Base-by-base conservation (phyloP, 2,329 filamentous ascomycete species). In the Cryphonectria naterciae region DNA sequence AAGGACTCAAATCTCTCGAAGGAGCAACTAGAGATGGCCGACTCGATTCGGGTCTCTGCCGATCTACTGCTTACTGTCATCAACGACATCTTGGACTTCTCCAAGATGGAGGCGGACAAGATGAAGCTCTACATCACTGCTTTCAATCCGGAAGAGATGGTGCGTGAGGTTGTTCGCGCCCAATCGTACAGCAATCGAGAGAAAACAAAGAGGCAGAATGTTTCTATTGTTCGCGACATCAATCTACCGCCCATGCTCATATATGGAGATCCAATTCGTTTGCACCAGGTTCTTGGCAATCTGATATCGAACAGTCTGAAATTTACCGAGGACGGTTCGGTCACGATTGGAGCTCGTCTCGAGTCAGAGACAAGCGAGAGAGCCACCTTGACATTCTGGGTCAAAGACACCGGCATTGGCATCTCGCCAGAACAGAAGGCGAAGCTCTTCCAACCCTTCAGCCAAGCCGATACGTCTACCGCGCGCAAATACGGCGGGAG, bases 11-110 rank as follows among this genome's bases (percentile, higher is more conserved):
- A 87, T 32, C 83, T 97, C 68, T 90, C 92, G 74, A 87, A 85
- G 71, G 93, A 97, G 73, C 93, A 97, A 79, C 86, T 90, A 43
- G 93, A 97, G 75, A 96, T 94, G 85, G 92, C 93, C 4, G 93
- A 97, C 77, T 95, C 93, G 22, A 96, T 97, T 68, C 89, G 93
- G 65, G 87, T 95, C 43, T 97, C 93, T 65, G 94, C 93, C 0
- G 94, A 98, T 78, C 89, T 96, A 22, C 83, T 98, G 19, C 85
- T 98, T 37, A 96, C 94, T 0, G 93, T 98, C 64, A 98, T 98
- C 82, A 98, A 98, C 77, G 95, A 98, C 77, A 97, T 98, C 68
- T 85, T 98, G 5, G 95, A 98, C 80, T 97, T 97, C 78, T 97
- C 94, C 39, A 97, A 97, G 80, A 94, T 96, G 83, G 94, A 97